Evolutionary conservation across 1,139 yeast genomes (phyloP), one percentile per base, ranked within the genome.

Genomic region (Blastobotrys buckinghamii): DNA sequence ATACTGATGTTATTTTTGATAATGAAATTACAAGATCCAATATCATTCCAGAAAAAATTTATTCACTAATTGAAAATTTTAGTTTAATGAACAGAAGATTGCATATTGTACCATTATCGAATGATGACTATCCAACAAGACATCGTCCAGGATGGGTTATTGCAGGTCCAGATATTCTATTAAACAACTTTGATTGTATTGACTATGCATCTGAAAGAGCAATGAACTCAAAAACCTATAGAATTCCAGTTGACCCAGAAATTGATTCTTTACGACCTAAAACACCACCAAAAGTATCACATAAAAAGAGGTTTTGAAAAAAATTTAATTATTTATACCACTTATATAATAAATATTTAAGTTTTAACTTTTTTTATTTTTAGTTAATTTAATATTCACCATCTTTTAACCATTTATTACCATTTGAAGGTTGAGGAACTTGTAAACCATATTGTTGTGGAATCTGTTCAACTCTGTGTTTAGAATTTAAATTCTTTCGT

Each of bases 131-230:
- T 39, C 90, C 92, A 0, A 83, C 88, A 2, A 76, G 78, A 51
- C 69, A 81, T 53, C 78, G 97, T 57, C 82, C 81, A 2, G 97
- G 97, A 1, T 90, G 97, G 97, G 95, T 88, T 2, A 77, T 88
- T 15, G 73, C 86, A 76, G 78, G 92, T 55, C 97, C 97, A 0
- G 96, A 89, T 65, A 79, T 84, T 2, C 65, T 85, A 55, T 61
- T 86, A 34, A 78, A 87, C 62, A 87, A 87, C 62, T 87, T 90
- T 49, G 77, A 77, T 2, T 72, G 79, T 1, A 56, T 55, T 4
- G 61, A 61, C 10, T 81, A 76, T 58, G 69, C 69, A 49, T 60
- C 59, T 16, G 79, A 77, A 37, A 53, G 71, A 32, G 82, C 83
- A 4, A 16, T 15, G 20, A 50, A 51, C 7, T 54, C 71, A 29